These are phyloP conservation scores for Skeletonema grethae DNA, from an alignment of 108 stramenopile species.

Conservation along the genomic window DNA sequence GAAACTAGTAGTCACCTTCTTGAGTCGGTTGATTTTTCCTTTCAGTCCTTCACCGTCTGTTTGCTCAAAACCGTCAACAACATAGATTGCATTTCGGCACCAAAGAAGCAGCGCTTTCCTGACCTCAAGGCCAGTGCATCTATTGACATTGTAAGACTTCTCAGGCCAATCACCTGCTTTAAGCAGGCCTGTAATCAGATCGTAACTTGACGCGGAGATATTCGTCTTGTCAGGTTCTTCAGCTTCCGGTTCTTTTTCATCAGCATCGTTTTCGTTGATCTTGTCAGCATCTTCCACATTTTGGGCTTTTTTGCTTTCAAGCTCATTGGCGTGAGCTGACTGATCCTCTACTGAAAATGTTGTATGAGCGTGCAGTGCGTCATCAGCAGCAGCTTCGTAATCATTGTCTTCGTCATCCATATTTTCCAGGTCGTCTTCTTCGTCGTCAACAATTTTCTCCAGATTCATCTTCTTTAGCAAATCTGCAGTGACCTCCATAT, in stretches of 20 bases:
- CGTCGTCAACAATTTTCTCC: constrained; percentile 52
- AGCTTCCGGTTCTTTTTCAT: constrained; percentile 23
- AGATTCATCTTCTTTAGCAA: constrained; percentile 77
- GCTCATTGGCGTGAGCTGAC: constrained; percentile 17
- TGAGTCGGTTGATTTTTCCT: constrained; percentile 79
- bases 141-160: constrained; percentile 82
- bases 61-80: constrained; percentile 90
- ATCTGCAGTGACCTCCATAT: constrained; percentile 80
- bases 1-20: constrained; percentile 77
- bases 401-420: constrained; percentile 66
- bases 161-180: constrained; percentile 87
- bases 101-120: constrained; percentile 81
- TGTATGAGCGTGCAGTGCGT: constrained; percentile 7
- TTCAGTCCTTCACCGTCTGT: constrained; percentile 81
- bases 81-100: constrained; percentile 82
- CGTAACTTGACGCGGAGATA: constrained; percentile 73
- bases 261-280: constrained; percentile 25
- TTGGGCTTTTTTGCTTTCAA: constrained; percentile 24
- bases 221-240: constrained; percentile 49
- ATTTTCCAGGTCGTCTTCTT: constrained; percentile 63
- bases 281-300: constrained; percentile 22
- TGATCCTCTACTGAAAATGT: constrained; percentile 23
- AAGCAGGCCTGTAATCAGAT: constrained; percentile 82
- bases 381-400: constrained; percentile 20
- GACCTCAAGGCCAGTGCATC: constrained; percentile 91